Evolutionary conservation across 2,329 filamentous ascomycete species (phyloP).

Genomic region (Scedosporium minutisporum): DNA sequence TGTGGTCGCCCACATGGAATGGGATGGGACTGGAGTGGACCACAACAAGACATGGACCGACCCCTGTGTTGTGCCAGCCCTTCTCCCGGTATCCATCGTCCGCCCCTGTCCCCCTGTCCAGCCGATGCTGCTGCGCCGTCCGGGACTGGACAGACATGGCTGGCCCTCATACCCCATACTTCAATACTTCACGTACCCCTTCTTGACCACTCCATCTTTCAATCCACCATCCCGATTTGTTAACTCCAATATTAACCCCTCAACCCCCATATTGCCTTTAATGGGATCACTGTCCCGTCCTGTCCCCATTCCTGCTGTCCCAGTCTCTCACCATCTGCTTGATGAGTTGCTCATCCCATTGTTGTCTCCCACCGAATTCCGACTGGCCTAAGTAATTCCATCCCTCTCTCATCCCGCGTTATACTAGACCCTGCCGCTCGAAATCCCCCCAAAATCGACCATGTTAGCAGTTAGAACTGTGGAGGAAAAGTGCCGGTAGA

Average conservation of each 20-base stretch:
- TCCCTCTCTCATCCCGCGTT: background rate
- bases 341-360: background rate
- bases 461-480: background rate
- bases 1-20: background rate
- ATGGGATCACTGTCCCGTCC: background rate
- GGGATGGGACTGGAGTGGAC: background rate
- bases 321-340: background rate
- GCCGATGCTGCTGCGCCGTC: background rate
- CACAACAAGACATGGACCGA: background rate
- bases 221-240: conserved; percentile 4
- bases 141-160: background rate
- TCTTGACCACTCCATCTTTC: background rate
- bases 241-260: conserved; percentile 6
- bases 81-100: background rate
- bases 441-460: background rate
- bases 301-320: background rate
- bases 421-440: background rate
- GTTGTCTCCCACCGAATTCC: background rate
- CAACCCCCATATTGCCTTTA: conserved; percentile 6
- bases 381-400: background rate
- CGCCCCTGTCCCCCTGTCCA: background rate
- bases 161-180: background rate
- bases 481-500: background rate
- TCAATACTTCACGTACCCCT: background rate
- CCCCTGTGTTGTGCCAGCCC: background rate